phyloP scores from a whole-genome alignment of 2,329 filamentous ascomycete species.

The Hymenoscyphus scutula region DNA sequence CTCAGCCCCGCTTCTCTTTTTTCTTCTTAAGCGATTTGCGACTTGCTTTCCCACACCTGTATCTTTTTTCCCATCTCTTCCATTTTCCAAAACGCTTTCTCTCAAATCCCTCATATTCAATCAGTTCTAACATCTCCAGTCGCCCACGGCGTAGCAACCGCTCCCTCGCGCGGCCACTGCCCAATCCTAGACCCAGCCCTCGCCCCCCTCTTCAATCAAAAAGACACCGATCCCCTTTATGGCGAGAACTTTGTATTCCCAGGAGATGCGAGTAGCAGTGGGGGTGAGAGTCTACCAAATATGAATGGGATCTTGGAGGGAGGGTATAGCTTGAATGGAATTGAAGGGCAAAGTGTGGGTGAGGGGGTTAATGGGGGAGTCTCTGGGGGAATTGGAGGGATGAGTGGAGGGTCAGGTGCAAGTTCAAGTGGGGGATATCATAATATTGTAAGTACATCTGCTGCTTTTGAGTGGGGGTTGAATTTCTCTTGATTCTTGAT shows the following conservation, averaged over 20 bases:
- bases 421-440: not conserved
- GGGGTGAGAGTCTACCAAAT: conserved; percentile 9
- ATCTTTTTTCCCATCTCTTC: no score
- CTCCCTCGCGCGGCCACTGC: conserved; percentile 23
- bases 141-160: conserved; percentile 10
- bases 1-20: no score
- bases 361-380: not conserved
- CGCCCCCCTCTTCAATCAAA: conserved; percentile 17
- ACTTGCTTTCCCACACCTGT: no score
- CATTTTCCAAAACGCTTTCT: no score
- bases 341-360: not conserved
- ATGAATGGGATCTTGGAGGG: not conserved
- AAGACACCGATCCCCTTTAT: not conserved
- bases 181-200: conserved; percentile 27
- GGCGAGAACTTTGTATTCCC: conserved; percentile 5
- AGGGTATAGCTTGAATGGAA: not conserved
- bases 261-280: conserved; percentile 15
- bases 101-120: no score
- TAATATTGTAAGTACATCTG: not conserved
- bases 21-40: no score
- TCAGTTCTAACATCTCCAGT: no score
- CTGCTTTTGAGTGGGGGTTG: no score
- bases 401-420: not conserved
- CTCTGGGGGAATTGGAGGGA: not conserved
- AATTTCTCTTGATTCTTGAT: no score